These are phyloP conservation scores for Parastagonospora nodorum DNA, from an alignment of 2,329 filamentous ascomycete species.

Conservation along the genomic window DNA sequence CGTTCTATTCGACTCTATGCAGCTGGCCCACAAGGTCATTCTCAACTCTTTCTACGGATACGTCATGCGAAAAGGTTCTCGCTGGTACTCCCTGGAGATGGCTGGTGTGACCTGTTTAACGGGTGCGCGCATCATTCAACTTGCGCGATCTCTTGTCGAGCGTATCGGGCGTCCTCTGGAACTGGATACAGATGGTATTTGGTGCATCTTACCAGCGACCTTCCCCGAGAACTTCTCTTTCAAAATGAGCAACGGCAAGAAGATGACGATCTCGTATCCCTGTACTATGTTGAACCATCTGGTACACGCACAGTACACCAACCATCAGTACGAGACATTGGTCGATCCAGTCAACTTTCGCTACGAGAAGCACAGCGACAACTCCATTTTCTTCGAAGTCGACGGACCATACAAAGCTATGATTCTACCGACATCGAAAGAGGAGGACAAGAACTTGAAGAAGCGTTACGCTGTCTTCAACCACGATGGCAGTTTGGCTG, in stretches of 20 bases:
- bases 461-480: slow-evolving; percentile 99
- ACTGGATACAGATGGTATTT: slow-evolving; percentile 97
- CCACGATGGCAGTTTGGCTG: slow-evolving; percentile 91
- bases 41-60: slow-evolving; percentile 99
- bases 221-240: slow-evolving; percentile 97
- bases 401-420: slow-evolving; percentile 97
- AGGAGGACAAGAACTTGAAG: slow-evolving; percentile 99
- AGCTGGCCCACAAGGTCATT: slow-evolving; percentile 98
- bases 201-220: slow-evolving; percentile 96
- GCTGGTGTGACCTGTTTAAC: slow-evolving; percentile 97
- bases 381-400: slow-evolving; percentile 99
- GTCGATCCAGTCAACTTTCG: slow-evolving; percentile 78
- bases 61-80: slow-evolving; percentile 97
- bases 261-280: slow-evolving; percentile 93
- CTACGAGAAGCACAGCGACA: slow-evolving; percentile 97
- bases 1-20: slow-evolving; percentile 90
- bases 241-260: slow-evolving; percentile 94
- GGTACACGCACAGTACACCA: slow-evolving; percentile 92
- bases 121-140: slow-evolving; percentile 93
- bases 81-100: slow-evolving; percentile 99
- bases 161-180: slow-evolving; percentile 90
- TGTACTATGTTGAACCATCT: slow-evolving; percentile 99
- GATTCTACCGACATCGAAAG: slow-evolving; percentile 95
- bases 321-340: slow-evolving; percentile 94
- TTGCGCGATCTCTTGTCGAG: slow-evolving; percentile 92